Conservation (phyloP, 139 green algal species). For the Marvania coccoides region DNA sequence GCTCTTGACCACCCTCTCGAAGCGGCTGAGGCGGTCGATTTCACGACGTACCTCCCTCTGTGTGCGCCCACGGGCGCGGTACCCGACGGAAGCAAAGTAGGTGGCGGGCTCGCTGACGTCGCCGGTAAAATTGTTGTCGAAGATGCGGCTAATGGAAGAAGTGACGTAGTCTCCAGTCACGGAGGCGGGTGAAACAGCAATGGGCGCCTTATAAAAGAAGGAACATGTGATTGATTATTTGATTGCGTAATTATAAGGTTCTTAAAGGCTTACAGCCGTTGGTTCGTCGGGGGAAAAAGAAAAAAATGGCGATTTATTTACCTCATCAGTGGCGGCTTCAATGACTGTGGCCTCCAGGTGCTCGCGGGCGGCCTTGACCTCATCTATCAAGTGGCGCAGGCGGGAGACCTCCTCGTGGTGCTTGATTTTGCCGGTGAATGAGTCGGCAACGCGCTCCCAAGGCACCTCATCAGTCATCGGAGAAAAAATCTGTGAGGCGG, state of each 20-base stretch:
- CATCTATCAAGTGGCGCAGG: background rate
- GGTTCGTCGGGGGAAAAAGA: too few relatives aligned
- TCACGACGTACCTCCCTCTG: background rate
- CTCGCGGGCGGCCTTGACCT: background rate
- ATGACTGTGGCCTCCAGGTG: background rate
- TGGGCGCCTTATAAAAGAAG: background rate
- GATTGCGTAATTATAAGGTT: too few relatives aligned
- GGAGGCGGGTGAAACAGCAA: background rate
- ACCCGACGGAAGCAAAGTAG: background rate
- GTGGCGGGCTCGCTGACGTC: constrained; percentile 12
- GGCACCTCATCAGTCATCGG: constrained; percentile 5
- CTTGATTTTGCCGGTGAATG: constrained; percentile 4
- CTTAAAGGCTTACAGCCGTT: too few relatives aligned
- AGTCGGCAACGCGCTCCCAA: background rate
- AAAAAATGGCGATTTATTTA: background rate
- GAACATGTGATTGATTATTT: too few relatives aligned
- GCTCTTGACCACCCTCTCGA: constrained; percentile 1
- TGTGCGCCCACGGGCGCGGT: background rate
- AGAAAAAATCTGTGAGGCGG: constrained; percentile 11
- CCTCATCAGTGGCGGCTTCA: background rate
- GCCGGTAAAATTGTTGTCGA: constrained; percentile 19
- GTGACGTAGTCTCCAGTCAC: background rate
- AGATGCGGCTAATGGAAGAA: background rate
- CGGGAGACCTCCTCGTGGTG: constrained; percentile 16
- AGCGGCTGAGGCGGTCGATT: background rate